Conservation (phyloP, 495 filamentous ascomycete genomes). For the Neurospora hispaniola region DNA sequence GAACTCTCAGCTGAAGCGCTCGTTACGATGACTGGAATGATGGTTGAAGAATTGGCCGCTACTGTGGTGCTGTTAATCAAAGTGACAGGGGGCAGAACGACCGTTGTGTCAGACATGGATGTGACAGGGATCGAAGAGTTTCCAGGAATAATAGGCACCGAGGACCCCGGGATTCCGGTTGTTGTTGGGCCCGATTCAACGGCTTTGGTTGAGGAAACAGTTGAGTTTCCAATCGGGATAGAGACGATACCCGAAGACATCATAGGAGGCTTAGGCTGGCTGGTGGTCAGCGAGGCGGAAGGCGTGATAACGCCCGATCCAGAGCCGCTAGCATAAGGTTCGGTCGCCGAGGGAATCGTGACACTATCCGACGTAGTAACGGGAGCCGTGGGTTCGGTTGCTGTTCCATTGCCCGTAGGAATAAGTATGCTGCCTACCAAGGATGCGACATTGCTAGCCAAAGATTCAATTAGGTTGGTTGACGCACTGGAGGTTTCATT, state of each 20-base stretch:
- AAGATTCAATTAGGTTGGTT: slow-evolving; percentile 1
- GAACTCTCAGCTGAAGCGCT: not conserved
- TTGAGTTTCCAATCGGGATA: slow-evolving; percentile 1
- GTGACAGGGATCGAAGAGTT: not conserved
- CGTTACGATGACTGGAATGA: not conserved
- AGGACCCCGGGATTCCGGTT: not conserved
- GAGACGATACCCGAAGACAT: not conserved
- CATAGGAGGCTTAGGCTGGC: not conserved
- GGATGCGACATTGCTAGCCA: slow-evolving; percentile 2
- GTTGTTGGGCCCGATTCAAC: not conserved
- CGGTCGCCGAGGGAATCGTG: not conserved
- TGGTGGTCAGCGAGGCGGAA: not conserved
- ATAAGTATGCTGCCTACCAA: slow-evolving; percentile 1
- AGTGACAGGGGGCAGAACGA: not conserved
- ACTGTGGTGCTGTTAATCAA: not conserved
- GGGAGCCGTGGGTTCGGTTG: not conserved
- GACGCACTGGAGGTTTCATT: slow-evolving; percentile 1
- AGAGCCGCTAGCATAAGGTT: not conserved
- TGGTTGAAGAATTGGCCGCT: not conserved
- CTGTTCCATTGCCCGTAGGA: not conserved
- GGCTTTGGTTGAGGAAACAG: not conserved
- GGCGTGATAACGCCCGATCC: not conserved
- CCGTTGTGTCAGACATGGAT: not conserved
- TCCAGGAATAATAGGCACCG: not conserved
- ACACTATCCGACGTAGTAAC: slow-evolving; percentile 1